phyloP scores from a whole-genome alignment of 2,329 filamentous ascomycete species.

The Scytalidium lignicola region DNA sequence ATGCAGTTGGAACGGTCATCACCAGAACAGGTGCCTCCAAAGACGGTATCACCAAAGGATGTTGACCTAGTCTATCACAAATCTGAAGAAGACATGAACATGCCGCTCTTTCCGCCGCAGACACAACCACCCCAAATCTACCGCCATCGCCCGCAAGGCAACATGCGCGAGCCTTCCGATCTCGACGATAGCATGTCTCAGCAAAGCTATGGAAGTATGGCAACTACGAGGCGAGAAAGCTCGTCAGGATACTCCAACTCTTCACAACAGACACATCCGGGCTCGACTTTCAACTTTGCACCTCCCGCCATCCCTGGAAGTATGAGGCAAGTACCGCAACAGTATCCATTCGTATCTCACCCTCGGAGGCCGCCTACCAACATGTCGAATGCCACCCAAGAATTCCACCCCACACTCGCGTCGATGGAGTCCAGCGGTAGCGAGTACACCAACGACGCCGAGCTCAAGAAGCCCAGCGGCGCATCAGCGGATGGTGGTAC shows the following conservation, averaged over 20 bases:
- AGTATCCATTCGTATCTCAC: conserved; percentile 27
- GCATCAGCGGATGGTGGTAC: conserved; percentile 75
- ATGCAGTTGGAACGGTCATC: conserved; percentile 32
- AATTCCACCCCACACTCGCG: conserved; percentile 27
- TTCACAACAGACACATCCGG: conserved; percentile 23
- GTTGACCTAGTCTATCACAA: conserved; percentile 82
- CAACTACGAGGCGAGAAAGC: conserved; percentile 33
- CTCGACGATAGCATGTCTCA: conserved; percentile 33
- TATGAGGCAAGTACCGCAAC: conserved; percentile 23
- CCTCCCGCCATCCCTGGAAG: conserved; percentile 31
- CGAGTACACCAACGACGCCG: conserved; percentile 30
- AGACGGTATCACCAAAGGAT: conserved; percentile 94
- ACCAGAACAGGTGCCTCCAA: conserved; percentile 49
- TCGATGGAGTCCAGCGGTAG: conserved; percentile 35
- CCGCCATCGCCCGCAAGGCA: conserved; percentile 13
- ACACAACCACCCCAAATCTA: conserved; percentile 36
- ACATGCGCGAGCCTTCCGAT: conserved; percentile 22
- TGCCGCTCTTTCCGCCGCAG: conserved; percentile 67
- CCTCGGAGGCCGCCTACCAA: conserved; percentile 18
- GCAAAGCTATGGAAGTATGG: conserved; percentile 37
- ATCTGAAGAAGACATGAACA: conserved; percentile 61
- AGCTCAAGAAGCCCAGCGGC: conserved; percentile 47
- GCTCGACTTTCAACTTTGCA: conserved; percentile 39
- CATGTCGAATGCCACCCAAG: conserved; percentile 22
- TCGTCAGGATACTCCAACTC: conserved; percentile 26